Evolutionary conservation across 768 basidiomycete species (phyloP), one percentile per base, ranked within the genome.

Genomic region (Boletus insuetus): DNA sequence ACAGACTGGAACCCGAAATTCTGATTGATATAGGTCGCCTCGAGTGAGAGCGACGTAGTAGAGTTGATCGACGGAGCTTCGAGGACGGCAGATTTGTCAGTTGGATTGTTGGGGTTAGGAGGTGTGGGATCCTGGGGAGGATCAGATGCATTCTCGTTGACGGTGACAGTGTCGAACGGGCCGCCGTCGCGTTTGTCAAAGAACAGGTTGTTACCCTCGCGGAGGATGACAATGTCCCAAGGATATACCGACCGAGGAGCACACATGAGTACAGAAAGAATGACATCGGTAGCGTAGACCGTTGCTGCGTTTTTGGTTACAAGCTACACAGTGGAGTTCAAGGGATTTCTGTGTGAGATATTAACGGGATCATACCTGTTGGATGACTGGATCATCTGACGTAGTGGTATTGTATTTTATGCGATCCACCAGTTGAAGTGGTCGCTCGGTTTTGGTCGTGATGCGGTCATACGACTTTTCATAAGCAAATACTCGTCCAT

Each of bases 11-110:
- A 97, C 24, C 89, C 87, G 65, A 98, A 99, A 74, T 98, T 98
- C 69, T 96, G 93, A 77, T 98, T 98, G 78, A 99, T 93, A 74
- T 95, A 98, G 26, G 95, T 98, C 6, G 97, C 97, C 73, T 99
- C 97, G 34, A 98, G 81, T 1, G 96, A 95, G 26, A 99, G 79
- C 1, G 92, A 94, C 6, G 91, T 91, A 1, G 94, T 91, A 6
- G 92, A 85, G 75, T 99, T 99, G 73, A 98, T 94, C 5, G 89
- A 83, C 7, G 91, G 87, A 1, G 80, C 75, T 61, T 95, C 94
- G 22, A 82, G 83, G 6, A 73, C 73, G 1, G 79, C 70, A 4
- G 72, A 60, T 63, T 87, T 90, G 64, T 89, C 89, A n/a, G 71
- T 66, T 2, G 86, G 85, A 58, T 90, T 88, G 69, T 86, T 89